Base-by-base conservation (phyloP, 2,329 filamentous ascomycete genomes). In the Pyricularia sp. region DNA sequence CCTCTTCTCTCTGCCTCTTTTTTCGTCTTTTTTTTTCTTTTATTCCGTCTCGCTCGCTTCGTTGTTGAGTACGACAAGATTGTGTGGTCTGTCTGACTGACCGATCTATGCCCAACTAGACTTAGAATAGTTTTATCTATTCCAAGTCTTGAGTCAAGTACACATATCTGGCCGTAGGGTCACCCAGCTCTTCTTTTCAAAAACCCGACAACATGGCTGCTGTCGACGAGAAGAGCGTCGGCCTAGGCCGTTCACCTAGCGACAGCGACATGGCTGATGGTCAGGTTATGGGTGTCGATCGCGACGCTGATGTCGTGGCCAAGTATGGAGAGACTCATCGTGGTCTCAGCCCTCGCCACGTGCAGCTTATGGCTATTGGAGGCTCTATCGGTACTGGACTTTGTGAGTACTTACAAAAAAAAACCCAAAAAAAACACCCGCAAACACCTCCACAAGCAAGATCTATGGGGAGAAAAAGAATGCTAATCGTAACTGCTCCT, bases 301-400 rank as follows among this genome's bases (percentile, higher is more conserved):
- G 28, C 66, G 58, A 36, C 33, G 31, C 4, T 17, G 36, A 14
- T 26, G 31, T 69, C 36, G 42, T 36, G 33, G 31, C 33, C 25
- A 26, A 66, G 63, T 69, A 69, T 25, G 68, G 64, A 23, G 69
- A 74, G 68, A 75, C 73, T 33, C 70, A 74, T 58, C 72, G 74
- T 23, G 73, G 73, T 30, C 69, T 75, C 20, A 73, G 71, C 23
- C 77, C 80, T 30, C 80, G 81, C 20, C 81, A 83, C 70, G 81
- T 83, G 26, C 81, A 83, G 72, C 80, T 83, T 69, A 83, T 83
- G 80, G 81, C 81, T 58, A 82, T 83, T 20, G 82, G 80, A 59
- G 82, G 82, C 65, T 80, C 80, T 50, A 83, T 83, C 68, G 81
- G 81, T 25, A 81, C 78, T 23, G 81, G 81, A 69, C 79, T 83